These are phyloP conservation scores for Colletotrichum paranaense DNA, from an alignment of 2,329 filamentous ascomycete genomes.

Conservation along the genomic window DNA sequence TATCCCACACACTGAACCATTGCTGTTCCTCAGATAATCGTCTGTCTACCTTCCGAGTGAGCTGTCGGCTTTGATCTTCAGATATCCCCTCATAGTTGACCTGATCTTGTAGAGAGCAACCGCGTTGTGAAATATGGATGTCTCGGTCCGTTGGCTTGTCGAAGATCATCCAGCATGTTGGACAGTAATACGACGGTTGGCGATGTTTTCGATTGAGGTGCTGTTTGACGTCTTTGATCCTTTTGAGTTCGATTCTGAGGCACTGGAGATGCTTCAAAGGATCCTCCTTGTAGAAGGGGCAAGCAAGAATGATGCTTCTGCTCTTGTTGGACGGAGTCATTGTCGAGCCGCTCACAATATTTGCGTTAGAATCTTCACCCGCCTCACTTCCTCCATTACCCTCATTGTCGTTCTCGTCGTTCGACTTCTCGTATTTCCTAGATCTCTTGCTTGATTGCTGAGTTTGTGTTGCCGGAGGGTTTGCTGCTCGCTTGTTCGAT, in stretches of 20 bases:
- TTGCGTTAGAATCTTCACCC: neutral
- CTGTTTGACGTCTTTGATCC: slow-evolving; percentile 45
- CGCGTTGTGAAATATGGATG: neutral
- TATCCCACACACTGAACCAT: neutral
- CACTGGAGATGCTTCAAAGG: slow-evolving; percentile 40
- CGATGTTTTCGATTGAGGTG: slow-evolving; percentile 39
- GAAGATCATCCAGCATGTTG: neutral
- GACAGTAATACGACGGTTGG: neutral
- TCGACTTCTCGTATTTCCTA: neutral
- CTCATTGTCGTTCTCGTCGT: no score
- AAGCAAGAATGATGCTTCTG: slow-evolving; percentile 35
- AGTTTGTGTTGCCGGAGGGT: neutral
- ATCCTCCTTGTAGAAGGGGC: slow-evolving; percentile 44
- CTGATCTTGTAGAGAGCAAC: neutral
- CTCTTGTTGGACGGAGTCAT: neutral
- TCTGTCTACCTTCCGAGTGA: neutral
- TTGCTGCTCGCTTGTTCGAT: neutral
- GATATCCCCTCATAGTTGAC: neutral
- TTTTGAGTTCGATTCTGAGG: slow-evolving; percentile 39
- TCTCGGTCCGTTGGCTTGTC: neutral
- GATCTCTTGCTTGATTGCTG: neutral
- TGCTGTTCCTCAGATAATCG: neutral
- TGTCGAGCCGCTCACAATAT: neutral
- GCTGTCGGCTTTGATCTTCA: neutral
- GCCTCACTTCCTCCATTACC: neutral